These are phyloP conservation scores for Basipetospora chlamydospora DNA, from an alignment of 2,329 filamentous ascomycete genomes.

Conservation along the genomic window DNA sequence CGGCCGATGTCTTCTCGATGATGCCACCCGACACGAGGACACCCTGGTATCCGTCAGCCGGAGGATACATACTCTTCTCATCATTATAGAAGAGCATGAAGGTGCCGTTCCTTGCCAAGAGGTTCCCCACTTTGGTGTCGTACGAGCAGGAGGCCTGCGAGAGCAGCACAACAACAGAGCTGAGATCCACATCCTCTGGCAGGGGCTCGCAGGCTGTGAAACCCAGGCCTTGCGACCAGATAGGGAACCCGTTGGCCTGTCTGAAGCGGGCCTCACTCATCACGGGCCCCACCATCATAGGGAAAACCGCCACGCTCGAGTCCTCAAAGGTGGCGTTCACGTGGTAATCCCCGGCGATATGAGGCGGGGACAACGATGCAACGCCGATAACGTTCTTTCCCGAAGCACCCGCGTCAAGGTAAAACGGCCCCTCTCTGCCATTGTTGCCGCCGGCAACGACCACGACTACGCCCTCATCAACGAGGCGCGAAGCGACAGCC, in stretches of 20 bases:
- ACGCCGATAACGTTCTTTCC: slow-evolving; percentile 27
- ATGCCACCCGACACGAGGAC: slow-evolving; percentile 19
- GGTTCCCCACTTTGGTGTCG: slow-evolving; percentile 14
- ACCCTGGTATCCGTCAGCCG: not conserved
- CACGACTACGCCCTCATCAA: slow-evolving; percentile 30
- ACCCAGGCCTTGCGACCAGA: slow-evolving; percentile 7
- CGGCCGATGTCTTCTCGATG: slow-evolving; percentile 14
- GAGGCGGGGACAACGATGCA: slow-evolving; percentile 21
- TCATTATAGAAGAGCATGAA: slow-evolving; percentile 18
- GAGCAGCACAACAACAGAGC: slow-evolving; percentile 13
- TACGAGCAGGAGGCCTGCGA: slow-evolving; percentile 19
- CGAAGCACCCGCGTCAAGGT: slow-evolving; percentile 23
- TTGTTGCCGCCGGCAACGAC: slow-evolving; percentile 37
- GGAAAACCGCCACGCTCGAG: not conserved
- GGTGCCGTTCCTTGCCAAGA: slow-evolving; percentile 13
- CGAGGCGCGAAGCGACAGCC: slow-evolving; percentile 23
- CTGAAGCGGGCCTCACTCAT: slow-evolving; percentile 9
- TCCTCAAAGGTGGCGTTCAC: not conserved
- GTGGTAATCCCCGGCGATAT: slow-evolving; percentile 1
- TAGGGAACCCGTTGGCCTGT: slow-evolving; percentile 19
- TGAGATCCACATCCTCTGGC: slow-evolving; percentile 11
- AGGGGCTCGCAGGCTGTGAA: slow-evolving; percentile 16
- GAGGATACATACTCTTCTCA: not conserved
- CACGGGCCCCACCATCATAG: not conserved
- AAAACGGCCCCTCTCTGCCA: slow-evolving; percentile 32